These are phyloP conservation scores for Hemileia vastatrix DNA, from an alignment of 1,284 basidiomycete genomes.

Conservation along the genomic window DNA sequence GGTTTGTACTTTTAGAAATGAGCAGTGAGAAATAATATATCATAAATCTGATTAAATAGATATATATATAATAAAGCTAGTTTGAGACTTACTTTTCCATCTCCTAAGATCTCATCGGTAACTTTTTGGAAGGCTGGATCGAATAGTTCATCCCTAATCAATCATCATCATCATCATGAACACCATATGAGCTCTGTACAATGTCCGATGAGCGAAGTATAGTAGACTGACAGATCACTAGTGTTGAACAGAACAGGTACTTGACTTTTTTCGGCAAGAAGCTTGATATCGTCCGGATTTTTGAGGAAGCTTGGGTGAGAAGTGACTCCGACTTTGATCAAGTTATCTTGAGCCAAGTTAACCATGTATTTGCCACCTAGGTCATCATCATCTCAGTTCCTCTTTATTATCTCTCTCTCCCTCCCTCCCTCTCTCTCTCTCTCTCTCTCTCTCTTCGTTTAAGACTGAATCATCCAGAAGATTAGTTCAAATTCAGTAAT, in stretches of 20 bases:
- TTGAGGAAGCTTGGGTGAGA: conserved; percentile 13
- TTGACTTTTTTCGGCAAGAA: background rate
- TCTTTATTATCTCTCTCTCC: too few relatives aligned
- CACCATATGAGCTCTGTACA: background rate
- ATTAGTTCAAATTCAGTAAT: background rate
- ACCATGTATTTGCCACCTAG: conserved; percentile 19
- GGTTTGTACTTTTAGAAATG: conserved; percentile 12
- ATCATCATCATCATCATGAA: background rate
- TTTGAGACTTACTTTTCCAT: conserved; percentile 3
- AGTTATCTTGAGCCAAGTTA: background rate
- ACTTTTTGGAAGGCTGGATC: background rate
- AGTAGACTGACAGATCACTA: conserved; percentile 7
- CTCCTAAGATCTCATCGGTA: conserved; percentile 13
- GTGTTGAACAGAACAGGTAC: conserved; percentile 18
- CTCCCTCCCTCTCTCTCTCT: too few relatives aligned
- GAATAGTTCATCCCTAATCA: conserved; percentile 8
- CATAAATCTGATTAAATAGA: background rate
- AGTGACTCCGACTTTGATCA: conserved; percentile 8
- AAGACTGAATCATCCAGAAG: too few relatives aligned
- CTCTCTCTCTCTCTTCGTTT: too few relatives aligned
- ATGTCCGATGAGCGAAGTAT: background rate
- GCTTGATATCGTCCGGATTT: conserved; percentile 1
- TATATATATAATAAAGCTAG: background rate
- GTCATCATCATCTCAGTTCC: background rate
- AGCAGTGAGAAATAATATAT: background rate